Percentiles rank a stretch among this genome's conserved stretches.
Conservation (phyloP, 2,329 filamentous ascomycete genomes). For the Fusarium napiforme region DNA sequence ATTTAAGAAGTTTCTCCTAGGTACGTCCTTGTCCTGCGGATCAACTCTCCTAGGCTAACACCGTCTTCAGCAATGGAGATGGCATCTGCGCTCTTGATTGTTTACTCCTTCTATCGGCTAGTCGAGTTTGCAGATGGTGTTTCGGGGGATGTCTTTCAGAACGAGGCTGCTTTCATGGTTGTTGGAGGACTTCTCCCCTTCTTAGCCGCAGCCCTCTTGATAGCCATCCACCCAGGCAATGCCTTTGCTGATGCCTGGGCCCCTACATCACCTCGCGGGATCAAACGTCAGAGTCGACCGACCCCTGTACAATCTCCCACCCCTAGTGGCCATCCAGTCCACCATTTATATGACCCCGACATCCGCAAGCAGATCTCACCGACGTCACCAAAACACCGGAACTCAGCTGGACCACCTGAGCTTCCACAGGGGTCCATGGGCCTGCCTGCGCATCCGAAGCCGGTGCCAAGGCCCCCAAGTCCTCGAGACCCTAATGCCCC, state of each 20-base stretch:
- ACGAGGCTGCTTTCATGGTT: conserved; percentile 52
- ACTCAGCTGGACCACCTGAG: conserved; percentile 35
- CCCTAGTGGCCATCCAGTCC: conserved; percentile 40
- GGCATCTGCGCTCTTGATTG: conserved; percentile 51
- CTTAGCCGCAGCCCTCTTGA: conserved; percentile 50
- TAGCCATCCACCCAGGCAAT: conserved; percentile 51
- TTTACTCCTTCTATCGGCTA: conserved; percentile 55
- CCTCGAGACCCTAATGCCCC: conserved; percentile 14
- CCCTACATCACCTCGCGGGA: conserved; percentile 50
- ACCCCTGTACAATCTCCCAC: conserved; percentile 31
- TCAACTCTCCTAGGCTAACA: conserved; percentile 12
- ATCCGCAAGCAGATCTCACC: conserved; percentile 48
- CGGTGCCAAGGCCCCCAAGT: conserved; percentile 25
- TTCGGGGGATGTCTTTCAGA: conserved; percentile 50
- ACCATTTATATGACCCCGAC: conserved; percentile 50
- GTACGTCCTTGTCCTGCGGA: conserved; percentile 48
- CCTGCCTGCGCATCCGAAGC: conserved; percentile 45
- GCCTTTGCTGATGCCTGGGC: conserved; percentile 55
- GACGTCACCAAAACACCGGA: conserved; percentile 35
- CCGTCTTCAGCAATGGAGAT: conserved; percentile 50
- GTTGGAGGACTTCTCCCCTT: conserved; percentile 56
- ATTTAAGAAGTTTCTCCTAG: conserved; percentile 58
- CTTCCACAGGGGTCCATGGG: conserved; percentile 44
- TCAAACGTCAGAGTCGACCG: conserved; percentile 35
- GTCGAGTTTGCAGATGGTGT: conserved; percentile 54